A percentile compares a stretch with the other conserved stretches of the same genome.
phyloP scores from a whole-genome alignment of 2,329 filamentous ascomycete species.

The Diaporthe humulicola region DNA sequence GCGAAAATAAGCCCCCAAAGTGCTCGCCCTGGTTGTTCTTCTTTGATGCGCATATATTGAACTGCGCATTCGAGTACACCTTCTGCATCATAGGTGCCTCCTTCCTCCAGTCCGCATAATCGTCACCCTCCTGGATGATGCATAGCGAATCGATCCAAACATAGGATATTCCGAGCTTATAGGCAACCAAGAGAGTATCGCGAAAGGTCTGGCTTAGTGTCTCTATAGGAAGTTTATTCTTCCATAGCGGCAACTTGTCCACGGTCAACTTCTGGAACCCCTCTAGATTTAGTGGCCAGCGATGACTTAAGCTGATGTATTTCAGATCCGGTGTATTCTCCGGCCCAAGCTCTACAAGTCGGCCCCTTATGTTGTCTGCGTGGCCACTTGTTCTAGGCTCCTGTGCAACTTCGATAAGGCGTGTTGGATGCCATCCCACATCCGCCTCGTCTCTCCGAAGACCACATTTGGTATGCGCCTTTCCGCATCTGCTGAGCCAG shows the following conservation, averaged over 20 bases:
- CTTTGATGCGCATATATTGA: conserved; percentile 17
- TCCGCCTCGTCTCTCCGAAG: background rate
- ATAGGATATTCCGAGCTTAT: background rate
- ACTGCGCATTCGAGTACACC: background rate
- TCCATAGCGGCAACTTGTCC: background rate
- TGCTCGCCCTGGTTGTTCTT: no score
- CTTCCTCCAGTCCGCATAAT: background rate
- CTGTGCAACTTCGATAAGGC: background rate
- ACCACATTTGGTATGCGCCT: background rate
- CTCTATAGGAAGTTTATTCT: background rate
- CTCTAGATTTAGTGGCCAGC: background rate
- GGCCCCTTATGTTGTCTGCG: background rate
- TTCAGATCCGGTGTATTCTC: background rate
- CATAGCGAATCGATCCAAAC: conserved; percentile 20
- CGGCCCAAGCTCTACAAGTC: background rate
- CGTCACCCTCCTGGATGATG: background rate
- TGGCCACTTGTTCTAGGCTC: background rate
- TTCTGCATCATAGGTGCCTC: background rate
- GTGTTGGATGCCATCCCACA: background rate
- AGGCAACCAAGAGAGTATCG: background rate
- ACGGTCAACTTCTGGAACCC: background rate
- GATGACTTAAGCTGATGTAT: conserved; percentile 10
- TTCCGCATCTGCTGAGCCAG: background rate
- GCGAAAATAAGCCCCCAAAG: background rate
- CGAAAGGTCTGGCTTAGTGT: background rate